Evolutionary conservation across 192 early-diverging fungal species (phyloP).

Genomic region (Tieghemiomyces parasiticus): DNA sequence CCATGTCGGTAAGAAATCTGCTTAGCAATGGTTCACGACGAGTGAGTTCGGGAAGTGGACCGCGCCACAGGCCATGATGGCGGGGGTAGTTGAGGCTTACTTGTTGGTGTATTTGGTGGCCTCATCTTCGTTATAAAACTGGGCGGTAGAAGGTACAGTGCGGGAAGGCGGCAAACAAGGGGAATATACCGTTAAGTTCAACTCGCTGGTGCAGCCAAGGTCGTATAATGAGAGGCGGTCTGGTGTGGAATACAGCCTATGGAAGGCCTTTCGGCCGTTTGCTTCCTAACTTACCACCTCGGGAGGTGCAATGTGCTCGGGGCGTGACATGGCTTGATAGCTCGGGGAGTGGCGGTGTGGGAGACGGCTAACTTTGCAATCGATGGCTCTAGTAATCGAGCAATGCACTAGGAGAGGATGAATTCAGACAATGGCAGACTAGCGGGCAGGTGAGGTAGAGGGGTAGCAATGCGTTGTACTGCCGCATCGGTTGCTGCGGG

Average conservation of each 20-base stretch:
- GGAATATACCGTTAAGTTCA: neutral
- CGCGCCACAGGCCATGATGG: neutral
- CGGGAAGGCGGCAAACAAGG: neutral
- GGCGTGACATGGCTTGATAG: conserved; percentile 65
- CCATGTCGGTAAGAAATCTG: neutral
- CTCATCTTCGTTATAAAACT: conserved; percentile 91
- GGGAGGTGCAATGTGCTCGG: conserved; percentile 92
- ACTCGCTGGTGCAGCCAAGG: neutral
- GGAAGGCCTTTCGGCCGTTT: too few species aligned
- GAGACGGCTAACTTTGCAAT: neutral
- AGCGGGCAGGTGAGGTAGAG: neutral
- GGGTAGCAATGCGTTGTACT: neutral
- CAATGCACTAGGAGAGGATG: neutral
- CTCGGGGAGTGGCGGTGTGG: too few species aligned
- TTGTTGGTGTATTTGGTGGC: conserved; percentile 88
- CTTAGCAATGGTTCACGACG: neutral
- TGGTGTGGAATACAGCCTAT: neutral
- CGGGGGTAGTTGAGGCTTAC: conserved; percentile 24
- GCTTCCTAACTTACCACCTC: conserved; percentile 87
- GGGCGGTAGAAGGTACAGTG: conserved; percentile 10
- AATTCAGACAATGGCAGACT: neutral
- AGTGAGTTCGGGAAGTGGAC: neutral
- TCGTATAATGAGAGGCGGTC: neutral
- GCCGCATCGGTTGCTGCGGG: neutral
- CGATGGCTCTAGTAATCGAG: neutral